Percentiles rank a stretch among this genome's conserved stretches.
Evolutionary conservation across 345 rosid species (phyloP).

Genomic region (Corchorus olitorius): DNA sequence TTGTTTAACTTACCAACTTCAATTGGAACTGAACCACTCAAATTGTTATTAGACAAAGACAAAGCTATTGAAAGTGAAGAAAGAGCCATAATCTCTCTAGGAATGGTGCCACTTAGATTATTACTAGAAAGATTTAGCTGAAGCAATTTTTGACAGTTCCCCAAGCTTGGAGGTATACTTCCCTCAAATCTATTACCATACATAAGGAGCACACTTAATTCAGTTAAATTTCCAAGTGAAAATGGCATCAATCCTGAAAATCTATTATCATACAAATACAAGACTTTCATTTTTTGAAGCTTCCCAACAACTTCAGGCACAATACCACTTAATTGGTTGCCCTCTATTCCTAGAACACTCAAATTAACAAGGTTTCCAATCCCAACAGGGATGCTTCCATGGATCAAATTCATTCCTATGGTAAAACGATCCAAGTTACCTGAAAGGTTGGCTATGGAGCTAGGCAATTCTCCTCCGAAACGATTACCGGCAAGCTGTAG

Average conservation of each 20-base stretch:
- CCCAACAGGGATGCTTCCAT: slow-evolving; percentile 26
- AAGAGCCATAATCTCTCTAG: slow-evolving; percentile 32
- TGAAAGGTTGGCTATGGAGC: slow-evolving; percentile 31
- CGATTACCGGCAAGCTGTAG: slow-evolving; percentile 15
- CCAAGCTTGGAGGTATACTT: slow-evolving; percentile 36
- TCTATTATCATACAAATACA: not conserved
- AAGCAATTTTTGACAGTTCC: slow-evolving; percentile 26
- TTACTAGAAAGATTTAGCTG: slow-evolving; percentile 33
- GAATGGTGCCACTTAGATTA: slow-evolving; percentile 37
- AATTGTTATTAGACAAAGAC: slow-evolving; percentile 32
- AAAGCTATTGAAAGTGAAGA: slow-evolving; percentile 35
- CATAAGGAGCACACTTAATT: slow-evolving; percentile 19
- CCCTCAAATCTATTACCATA: slow-evolving; percentile 29
- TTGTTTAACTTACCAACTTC: slow-evolving; percentile 13
- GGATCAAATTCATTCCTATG: slow-evolving; percentile 1
- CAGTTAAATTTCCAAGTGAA: slow-evolving; percentile 32
- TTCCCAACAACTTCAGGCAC: slow-evolving; percentile 28
- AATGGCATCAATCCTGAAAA: slow-evolving; percentile 6
- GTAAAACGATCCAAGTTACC: not conserved
- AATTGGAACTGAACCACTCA: slow-evolving; percentile 31
- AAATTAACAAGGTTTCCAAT: slow-evolving; percentile 26
- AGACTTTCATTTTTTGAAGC: slow-evolving; percentile 15
- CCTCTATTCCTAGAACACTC: not conserved
- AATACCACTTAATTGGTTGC: slow-evolving; percentile 15
- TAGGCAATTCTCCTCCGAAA: slow-evolving; percentile 33